Evolutionary conservation across 805 yeast genomes (phyloP), one percentile per base, ranked within the genome.

Genomic region (Zygosaccharomyces lentus): DNA sequence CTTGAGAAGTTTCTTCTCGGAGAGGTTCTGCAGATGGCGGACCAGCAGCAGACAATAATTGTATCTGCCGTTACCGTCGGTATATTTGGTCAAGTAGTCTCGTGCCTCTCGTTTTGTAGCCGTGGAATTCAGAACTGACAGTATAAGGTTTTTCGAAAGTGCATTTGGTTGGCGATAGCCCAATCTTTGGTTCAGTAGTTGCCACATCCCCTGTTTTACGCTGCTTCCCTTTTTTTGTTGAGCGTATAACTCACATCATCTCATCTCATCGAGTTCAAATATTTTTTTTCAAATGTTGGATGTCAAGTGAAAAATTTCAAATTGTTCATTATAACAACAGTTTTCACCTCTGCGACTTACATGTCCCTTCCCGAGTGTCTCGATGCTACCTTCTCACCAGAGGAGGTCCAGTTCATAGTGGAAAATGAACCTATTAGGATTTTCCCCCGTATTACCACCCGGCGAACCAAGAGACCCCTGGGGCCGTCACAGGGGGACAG

Each of bases 91-190:
- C 38, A 91, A 67, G 60, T 90, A 91, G 52, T 83, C 84, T 51
- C 79, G 76, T 4, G 96, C 96, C 60, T 91, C 98, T 49, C 99
- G 73, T 62, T 88, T 90, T 1, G 98, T 91, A 5, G 97, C 95
- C 3, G 97, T 87, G 1, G 96, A 82, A 57, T 83, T 83, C 47
- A 91, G 71, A 19, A 91, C 89, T 1, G 96, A 82, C 13, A 88
- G 69, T n/a, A 91, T 82, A 41, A 91, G 69, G 45, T 86, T 87
- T 53, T 80, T 73, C 6, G 65, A 57, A n/a, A 58, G 41, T 2
- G 56, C 49, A 54, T 62, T 61, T 9, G 57, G 64, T 41, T 60
- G 64, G n/a, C 52, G 44, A 37, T 52, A 51, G 15, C 34, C 45
- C 10, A 50, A 17, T 9, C 46, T 38, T 3, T 43, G 47, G 9